These are phyloP conservation scores for Bauhinia variegata DNA, from an alignment of 306 rosid genomes.

Conservation along the genomic window DNA sequence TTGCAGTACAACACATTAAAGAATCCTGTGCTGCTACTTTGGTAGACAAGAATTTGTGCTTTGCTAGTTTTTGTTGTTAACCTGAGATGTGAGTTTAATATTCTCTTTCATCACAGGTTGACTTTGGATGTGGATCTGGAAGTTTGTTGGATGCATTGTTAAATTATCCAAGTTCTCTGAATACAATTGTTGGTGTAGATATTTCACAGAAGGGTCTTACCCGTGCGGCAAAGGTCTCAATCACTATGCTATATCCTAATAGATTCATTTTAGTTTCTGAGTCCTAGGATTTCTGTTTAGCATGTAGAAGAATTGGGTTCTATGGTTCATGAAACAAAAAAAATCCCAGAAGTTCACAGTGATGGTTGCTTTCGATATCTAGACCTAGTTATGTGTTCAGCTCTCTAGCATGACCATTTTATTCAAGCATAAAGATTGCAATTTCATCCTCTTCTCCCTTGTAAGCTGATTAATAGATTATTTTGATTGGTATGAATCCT, in stretches of 20 bases:
- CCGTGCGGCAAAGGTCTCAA: slow-evolving; percentile 87
- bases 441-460: neutral
- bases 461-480: slow-evolving; percentile 34
- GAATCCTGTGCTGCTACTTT: slow-evolving; percentile 71
- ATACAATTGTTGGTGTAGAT: slow-evolving; percentile 89
- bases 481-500: slow-evolving; percentile 36
- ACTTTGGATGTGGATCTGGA: slow-evolving; percentile 99
- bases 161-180: slow-evolving; percentile 69
- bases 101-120: slow-evolving; percentile 64
- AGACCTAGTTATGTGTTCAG: slow-evolving; percentile 19
- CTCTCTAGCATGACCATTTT: slow-evolving; percentile 3
- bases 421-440: neutral
- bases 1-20: slow-evolving; percentile 73
- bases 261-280: slow-evolving; percentile 8
- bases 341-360: too few relatives aligned
- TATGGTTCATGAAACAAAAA: too few relatives aligned
- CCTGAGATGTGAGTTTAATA: slow-evolving; percentile 35
- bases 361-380: too few relatives aligned
- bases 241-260: slow-evolving; percentile 16
- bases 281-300: slow-evolving; percentile 9
- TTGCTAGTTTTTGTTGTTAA: slow-evolving; percentile 25
- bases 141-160: slow-evolving; percentile 90
- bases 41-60: slow-evolving; percentile 53
- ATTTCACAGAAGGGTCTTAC: slow-evolving; percentile 79
- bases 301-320: neutral